These are phyloP conservation scores for Taphrina populina DNA, from an alignment of 1,139 yeast genomes.

Conservation along the genomic window DNA sequence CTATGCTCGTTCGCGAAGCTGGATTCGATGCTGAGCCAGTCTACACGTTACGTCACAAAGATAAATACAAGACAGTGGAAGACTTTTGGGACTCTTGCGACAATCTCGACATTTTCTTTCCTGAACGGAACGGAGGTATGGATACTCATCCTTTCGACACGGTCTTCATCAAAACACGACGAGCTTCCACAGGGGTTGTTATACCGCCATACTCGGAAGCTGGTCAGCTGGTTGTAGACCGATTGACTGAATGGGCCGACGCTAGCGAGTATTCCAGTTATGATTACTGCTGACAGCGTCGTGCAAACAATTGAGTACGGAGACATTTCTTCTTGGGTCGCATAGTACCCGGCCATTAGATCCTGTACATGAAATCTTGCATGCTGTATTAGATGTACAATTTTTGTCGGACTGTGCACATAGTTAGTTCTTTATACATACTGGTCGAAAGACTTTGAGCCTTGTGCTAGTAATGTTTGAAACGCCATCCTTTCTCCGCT, in stretches of 20 bases:
- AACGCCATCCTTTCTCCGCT: too few species aligned
- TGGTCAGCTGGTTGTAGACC: slow-evolving; percentile 6
- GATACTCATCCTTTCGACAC: slow-evolving; percentile 30
- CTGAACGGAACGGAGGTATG: slow-evolving; percentile 3
- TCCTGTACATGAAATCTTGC: too few species aligned
- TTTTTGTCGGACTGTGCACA: too few species aligned
- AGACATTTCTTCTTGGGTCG: too few species aligned
- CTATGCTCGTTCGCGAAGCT: slow-evolving; percentile 18
- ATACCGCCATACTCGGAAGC: slow-evolving; percentile 2
- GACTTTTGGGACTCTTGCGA: slow-evolving; percentile 21
- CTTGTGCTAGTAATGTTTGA: too few species aligned
- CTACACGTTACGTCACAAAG: background rate
- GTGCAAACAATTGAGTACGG: too few species aligned
- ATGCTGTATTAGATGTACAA: too few species aligned
- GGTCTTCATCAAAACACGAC: slow-evolving; percentile 16
- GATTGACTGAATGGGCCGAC: slow-evolving; percentile 17
- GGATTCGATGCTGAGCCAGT: slow-evolving; percentile 28
- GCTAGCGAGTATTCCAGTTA: slow-evolving; percentile 22
- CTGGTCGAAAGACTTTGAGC: too few species aligned
- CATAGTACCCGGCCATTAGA: too few species aligned
- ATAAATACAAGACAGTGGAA: background rate
- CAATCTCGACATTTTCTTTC: slow-evolving; percentile 9
- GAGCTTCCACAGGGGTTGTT: background rate
- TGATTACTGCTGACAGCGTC: slow-evolving; percentile 11
- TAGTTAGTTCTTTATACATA: too few species aligned